A percentile compares a stretch with the other conserved stretches of the same genome.
phyloP scores from a whole-genome alignment of 192 early-diverging fungal genomes.

The Gamsiella multidivaricata region DNA sequence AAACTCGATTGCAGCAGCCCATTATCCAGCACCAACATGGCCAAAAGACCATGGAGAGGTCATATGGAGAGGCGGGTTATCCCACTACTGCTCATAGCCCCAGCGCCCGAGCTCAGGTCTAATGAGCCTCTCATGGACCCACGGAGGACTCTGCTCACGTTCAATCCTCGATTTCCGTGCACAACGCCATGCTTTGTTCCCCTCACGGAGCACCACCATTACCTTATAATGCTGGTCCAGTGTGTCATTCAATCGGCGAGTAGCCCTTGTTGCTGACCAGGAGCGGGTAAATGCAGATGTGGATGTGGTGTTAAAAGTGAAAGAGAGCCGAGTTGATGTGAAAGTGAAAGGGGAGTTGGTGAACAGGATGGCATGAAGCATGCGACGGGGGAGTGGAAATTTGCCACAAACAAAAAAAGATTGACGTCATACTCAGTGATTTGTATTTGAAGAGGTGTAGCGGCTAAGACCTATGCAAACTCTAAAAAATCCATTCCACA shows the following conservation, averaged over 20 bases:
- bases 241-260: background rate
- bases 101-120: constrained; percentile 22
- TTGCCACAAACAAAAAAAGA: background rate
- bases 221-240: constrained; percentile 5
- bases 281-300: background rate
- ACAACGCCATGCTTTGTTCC: constrained; percentile 15
- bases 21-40: constrained; percentile 16
- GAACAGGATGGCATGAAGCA: too few relatives aligned
- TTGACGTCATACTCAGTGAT: background rate
- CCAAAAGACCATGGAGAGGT: constrained; percentile 12
- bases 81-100: constrained; percentile 1
- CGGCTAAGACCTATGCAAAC: too few relatives aligned
- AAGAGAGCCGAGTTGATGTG: too few relatives aligned
- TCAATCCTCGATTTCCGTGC: constrained; percentile 6
- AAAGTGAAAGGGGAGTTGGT: too few relatives aligned
- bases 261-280: background rate
- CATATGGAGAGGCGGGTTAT: constrained; percentile 17
- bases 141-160: constrained; percentile 16
- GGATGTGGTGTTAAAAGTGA: background rate
- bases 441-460: background rate
- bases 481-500: too few relatives aligned
- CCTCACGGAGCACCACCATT: constrained; percentile 8
- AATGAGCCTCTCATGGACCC: constrained; percentile 9
- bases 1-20: background rate
- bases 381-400: too few relatives aligned